Evolutionary conservation across 352 stramenopile genomes (phyloP).

Genomic region (Globisporangium splendens): DNA sequence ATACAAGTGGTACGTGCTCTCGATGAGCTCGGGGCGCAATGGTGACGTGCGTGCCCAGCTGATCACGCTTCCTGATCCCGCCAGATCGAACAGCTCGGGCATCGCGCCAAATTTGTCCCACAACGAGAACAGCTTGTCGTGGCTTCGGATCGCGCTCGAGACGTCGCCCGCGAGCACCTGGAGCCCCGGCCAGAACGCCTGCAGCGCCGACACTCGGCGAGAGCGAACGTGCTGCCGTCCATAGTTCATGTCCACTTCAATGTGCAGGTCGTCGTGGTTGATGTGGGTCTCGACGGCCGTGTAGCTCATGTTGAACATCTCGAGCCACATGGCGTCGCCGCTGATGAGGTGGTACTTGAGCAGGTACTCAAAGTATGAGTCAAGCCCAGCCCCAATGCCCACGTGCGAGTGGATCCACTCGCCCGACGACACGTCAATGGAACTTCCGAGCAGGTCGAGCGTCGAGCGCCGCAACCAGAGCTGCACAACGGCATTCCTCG

Average conservation of each 20-base stretch:
- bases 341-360: conserved; percentile 98
- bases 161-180: conserved; percentile 94
- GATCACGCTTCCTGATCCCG: conserved; percentile 45
- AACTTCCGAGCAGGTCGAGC: conserved; percentile 93
- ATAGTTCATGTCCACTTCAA: conserved; percentile 87
- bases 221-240: conserved; percentile 55
- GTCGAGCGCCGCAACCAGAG: conserved; percentile 77
- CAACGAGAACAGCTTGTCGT: conserved; percentile 94
- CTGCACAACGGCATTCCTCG: conserved; percentile 54
- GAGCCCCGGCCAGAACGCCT: conserved; percentile 96
- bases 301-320: conserved; percentile 90
- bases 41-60: conserved; percentile 85
- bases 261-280: conserved; percentile 70
- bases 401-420: conserved; percentile 74
- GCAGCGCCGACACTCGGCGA: conserved; percentile 81
- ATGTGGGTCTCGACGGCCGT: conserved; percentile 69
- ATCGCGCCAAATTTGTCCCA: conserved; percentile 94
- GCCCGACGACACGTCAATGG: conserved; percentile 91
- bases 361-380: conserved; percentile 98
- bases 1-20: conserved; percentile 96
- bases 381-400: conserved; percentile 90
- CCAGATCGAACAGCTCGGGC: conserved; percentile 92
- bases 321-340: conserved; percentile 87
- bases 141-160: conserved; percentile 79
- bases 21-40: conserved; percentile 96